Conservation (phyloP, 345 rosid genomes). For the Rhodamnia argentea region DNA sequence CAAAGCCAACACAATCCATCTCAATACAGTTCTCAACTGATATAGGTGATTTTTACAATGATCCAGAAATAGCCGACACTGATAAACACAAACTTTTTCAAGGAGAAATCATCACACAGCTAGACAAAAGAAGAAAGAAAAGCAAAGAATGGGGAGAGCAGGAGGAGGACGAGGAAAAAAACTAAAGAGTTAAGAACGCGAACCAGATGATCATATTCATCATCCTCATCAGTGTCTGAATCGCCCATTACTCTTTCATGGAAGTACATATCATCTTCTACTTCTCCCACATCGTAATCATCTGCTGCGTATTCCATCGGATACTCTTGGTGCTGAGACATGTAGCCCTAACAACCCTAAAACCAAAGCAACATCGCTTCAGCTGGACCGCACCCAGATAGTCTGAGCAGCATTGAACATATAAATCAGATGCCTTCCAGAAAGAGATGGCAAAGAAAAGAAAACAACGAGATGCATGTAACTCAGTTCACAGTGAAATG, state of each 20-base stretch:
- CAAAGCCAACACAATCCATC: not conserved
- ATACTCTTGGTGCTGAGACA: slow-evolving; percentile 34
- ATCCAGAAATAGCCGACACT: not conserved
- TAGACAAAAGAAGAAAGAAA: not conserved
- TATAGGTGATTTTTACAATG: not conserved
- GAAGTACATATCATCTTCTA: slow-evolving; percentile 38
- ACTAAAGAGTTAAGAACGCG: not conserved
- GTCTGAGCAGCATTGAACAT: not conserved
- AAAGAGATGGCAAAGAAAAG: not conserved
- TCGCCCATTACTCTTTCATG: slow-evolving; percentile 39
- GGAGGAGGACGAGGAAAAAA: not conserved
- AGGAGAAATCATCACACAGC: not conserved
- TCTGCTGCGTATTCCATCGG: slow-evolving; percentile 29
- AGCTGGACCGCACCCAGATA: not conserved
- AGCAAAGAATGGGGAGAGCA: not conserved
- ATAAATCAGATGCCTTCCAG: not conserved
- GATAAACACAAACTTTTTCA: not conserved
- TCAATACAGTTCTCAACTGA: not conserved
- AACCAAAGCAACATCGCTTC: slow-evolving; percentile 5
- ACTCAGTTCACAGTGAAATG: not conserved
- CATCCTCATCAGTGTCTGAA: slow-evolving; percentile 41
- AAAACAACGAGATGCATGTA: not conserved
- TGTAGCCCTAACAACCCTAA: slow-evolving; percentile 3
- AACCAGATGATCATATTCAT: slow-evolving; percentile 37
- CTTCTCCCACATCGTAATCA: slow-evolving; percentile 43